Evolutionary conservation across 495 filamentous ascomycete genomes (phyloP), one percentile per base, ranked within the genome.

Genomic region (Monascus purpureus): DNA sequence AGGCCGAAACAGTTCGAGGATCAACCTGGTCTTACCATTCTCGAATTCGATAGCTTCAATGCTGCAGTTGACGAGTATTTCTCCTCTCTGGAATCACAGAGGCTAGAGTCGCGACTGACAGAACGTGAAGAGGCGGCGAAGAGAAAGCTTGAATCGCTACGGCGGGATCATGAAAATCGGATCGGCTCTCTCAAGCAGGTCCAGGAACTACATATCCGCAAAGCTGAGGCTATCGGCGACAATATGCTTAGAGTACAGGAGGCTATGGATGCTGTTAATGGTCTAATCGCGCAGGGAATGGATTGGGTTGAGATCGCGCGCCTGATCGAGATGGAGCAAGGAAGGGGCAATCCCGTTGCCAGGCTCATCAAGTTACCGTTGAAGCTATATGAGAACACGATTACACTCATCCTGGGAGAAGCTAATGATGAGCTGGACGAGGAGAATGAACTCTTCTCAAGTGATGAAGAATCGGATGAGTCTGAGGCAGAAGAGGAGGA

Each of bases 51-150:
- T 2, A 77, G 77, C 32, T 93, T 85, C 64, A 94, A 94, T 50
- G 82, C 78, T 34, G 90, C 86, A 0, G 85, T 93, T 0, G 90
- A 97, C 43, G 82, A 93, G 39, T 97, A 93, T 52, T 97, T 87
- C 52, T 97, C 90, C 1, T 94, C 87, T 0, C 71, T 96, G 13
- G 90, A 97, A 53, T 82, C 85, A 0, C 90, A 95, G 50, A 93
- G 82, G 43, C 68, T 96, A 7, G 80, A 88, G 52, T 88, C 83
- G 0, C 61, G 74, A 9, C 58, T 97, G 14, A 71, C 70, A 16
- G 90, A 94, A 46, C 72, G 75, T 8, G 85, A 96, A 49, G 70
- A 78, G 17, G 65, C 67, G 8, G 90, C 90, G 3, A 82, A 77
- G 55, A 72, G 68, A 39, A 93, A 87, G 47, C 61, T 97, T 9